A percentile compares a stretch with the other conserved stretches of the same genome.
Conservation (phyloP, 2,329 filamentous ascomycete species). For the Paraphoma chrysanthemicola region DNA sequence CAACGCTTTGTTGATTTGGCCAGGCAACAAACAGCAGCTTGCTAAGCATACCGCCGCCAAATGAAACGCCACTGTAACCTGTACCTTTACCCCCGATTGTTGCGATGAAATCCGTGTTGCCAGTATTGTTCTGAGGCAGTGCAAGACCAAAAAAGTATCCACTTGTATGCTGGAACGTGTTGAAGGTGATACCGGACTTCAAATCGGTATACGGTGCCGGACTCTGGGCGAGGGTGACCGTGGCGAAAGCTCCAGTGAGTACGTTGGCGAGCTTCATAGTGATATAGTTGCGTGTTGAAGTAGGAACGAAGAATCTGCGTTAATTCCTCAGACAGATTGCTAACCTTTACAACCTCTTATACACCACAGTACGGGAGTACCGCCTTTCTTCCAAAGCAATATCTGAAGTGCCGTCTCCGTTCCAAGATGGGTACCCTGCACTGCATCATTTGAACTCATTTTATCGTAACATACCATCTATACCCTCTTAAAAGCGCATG, state of each 20-base stretch:
- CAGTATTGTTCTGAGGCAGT: constrained; percentile 49
- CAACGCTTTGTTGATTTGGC: constrained; percentile 55
- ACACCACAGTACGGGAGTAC: too few relatives aligned
- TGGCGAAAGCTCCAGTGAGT: constrained; percentile 11
- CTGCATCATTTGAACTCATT: too few relatives aligned
- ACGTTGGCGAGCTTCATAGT: constrained; percentile 30
- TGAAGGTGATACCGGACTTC: constrained; percentile 38
- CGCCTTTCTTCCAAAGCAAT: too few relatives aligned
- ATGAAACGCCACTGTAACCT: constrained; percentile 59
- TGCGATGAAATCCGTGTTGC: constrained; percentile 60
- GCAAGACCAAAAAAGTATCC: constrained; percentile 59
- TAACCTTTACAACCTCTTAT: too few relatives aligned
- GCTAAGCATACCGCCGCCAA: constrained; percentile 56
- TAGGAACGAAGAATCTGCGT: too few relatives aligned
- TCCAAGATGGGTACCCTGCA: too few relatives aligned
- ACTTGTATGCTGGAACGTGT: constrained; percentile 27
- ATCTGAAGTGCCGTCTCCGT: too few relatives aligned
- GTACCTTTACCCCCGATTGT: constrained; percentile 57
- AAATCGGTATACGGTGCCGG: constrained; percentile 33
- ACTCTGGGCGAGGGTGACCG: constrained; percentile 23
- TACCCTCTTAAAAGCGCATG: background rate
- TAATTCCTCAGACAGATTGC: too few relatives aligned
- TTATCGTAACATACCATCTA: too few relatives aligned
- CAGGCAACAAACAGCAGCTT: constrained; percentile 60
- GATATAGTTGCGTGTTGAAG: background rate